Base-by-base conservation (phyloP, 1,284 basidiomycete species). In the Boletus sp. region DNA sequence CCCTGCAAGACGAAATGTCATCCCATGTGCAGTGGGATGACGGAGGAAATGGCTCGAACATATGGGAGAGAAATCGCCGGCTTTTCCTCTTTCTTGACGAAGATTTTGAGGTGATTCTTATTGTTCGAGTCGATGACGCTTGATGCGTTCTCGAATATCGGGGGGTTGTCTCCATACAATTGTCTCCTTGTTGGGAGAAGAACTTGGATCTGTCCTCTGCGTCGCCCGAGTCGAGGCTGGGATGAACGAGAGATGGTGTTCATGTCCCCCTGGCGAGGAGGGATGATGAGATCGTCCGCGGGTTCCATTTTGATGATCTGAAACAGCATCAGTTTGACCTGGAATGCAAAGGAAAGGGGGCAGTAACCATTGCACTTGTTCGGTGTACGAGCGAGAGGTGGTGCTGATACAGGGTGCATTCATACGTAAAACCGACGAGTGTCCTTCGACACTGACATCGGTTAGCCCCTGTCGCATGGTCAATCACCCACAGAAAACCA, bases 251-350 rank as follows among this genome's bases (percentile, higher is more conserved):
- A 1, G 6, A 36, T 8, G 14, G 2, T 8, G 3, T 37, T 33
- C 1, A 17, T 19, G 32, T 42, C 42, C 26, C 38, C 39, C 25
- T 36, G 29, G 16, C 25, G 14, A 8, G 4, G 2, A 8, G 41
- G 42, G 23, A 48, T 5, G 9, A 40, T n/a, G 20, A 17, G 17
- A 17, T 57, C 50, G 17, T 33, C 32, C 5, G 22, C 12, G 13
- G 41, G 51, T 38, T 60, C 57, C 3, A 36, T 19, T 35, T 60
- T 55, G 36, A 60, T 20, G 5, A 34, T 41, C 56, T 48, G 5
- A 14, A 19, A 14, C 20, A n/a, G 29, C 22, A 26, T 35, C 22
- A 26, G 22, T 30, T 29, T 9, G 32, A 17, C 16, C 17, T 16
- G 16, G n/a, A 17, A 17, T 16, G 29, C 13, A 30, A 8, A 30